Evolutionary conservation across 345 rosid species (phyloP).

Genomic region (Eucalyptus victrix): DNA sequence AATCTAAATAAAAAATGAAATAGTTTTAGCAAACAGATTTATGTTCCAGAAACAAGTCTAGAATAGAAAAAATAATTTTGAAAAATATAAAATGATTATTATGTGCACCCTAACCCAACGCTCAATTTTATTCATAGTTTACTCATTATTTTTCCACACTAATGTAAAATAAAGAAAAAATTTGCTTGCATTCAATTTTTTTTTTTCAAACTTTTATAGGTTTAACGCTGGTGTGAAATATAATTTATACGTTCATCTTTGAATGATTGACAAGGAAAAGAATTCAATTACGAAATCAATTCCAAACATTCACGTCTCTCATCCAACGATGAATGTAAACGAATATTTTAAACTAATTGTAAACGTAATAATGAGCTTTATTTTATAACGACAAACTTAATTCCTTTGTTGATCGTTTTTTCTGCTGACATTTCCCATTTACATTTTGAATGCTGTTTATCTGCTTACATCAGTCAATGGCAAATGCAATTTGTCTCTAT

Average conservation of each 20-base stretch:
- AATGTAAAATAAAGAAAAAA: background rate
- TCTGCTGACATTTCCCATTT: background rate
- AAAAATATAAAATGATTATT: fast-evolving
- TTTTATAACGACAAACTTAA: background rate
- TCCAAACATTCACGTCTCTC: fast-evolving
- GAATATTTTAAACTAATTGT: too few relatives aligned
- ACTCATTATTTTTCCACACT: background rate
- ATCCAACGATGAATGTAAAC: fast-evolving
- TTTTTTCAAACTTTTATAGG: background rate
- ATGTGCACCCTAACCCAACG: background rate
- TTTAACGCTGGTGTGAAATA: fast-evolving
- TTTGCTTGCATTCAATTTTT: background rate
- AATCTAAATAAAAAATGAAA: too few relatives aligned
- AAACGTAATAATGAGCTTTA: background rate
- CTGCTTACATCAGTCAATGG: background rate
- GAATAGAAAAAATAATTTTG: too few relatives aligned
- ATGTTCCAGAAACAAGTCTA: fast-evolving
- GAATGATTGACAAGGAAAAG: background rate
- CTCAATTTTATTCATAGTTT: background rate
- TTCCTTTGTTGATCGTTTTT: background rate
- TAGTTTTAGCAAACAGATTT: too few relatives aligned
- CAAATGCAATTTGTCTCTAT: background rate
- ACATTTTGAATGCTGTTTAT: background rate
- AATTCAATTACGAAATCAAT: too few relatives aligned
- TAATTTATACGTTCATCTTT: background rate